Base-by-base conservation (phyloP, 768 basidiomycete genomes). In the Podaxis sp. region DNA sequence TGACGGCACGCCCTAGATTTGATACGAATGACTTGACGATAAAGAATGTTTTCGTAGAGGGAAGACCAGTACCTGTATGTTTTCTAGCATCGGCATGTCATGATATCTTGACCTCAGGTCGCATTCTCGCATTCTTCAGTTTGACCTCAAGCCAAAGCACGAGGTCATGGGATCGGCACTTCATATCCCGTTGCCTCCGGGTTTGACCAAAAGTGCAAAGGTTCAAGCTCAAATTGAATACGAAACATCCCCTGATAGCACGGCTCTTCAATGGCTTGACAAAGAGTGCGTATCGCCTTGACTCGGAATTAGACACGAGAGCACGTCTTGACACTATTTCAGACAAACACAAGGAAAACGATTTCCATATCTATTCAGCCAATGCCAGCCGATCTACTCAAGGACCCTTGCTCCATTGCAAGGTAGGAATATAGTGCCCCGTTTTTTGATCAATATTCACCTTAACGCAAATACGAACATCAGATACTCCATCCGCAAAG, bases 321-420 rank as follows among this genome's bases (percentile, higher is more conserved):
- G 49, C 26, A 46, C 48, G 13, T 53, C 59, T 57, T 17, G 46
- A 26, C 22, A 15, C 52, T 17, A 26, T 56, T 52, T 9, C 56
- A 92, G 92, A 63, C 88, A 94, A 75, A 97, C 95, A 0, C 91
- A 92, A 64, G 93, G 93, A 7, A 93, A 93, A 67, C 77, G 78
- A 19, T 90, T 91, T 71, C 89, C 93, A 0, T 97, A 90, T 75
- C 74, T 98, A 15, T 98, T 95, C 78, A 94, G 92, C 64, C 96
- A 97, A 69, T 93, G 90, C 69, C 95, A 97, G 67, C 93, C 96
- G 2, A 96, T 95, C 67, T 89, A 96, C 70, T 91, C 91, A 2
- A 86, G 95, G 30, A 82, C 88, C 2, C 74, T 96, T 46, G 82
- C 85, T 0, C 95, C 95, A 2, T 70, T 93, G 62, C 94, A 96